Percentiles rank a stretch among this genome's conserved stretches.
Evolutionary conservation across 208 protist genomes (phyloP).

Genomic region (Leishmania tropica): DNA sequence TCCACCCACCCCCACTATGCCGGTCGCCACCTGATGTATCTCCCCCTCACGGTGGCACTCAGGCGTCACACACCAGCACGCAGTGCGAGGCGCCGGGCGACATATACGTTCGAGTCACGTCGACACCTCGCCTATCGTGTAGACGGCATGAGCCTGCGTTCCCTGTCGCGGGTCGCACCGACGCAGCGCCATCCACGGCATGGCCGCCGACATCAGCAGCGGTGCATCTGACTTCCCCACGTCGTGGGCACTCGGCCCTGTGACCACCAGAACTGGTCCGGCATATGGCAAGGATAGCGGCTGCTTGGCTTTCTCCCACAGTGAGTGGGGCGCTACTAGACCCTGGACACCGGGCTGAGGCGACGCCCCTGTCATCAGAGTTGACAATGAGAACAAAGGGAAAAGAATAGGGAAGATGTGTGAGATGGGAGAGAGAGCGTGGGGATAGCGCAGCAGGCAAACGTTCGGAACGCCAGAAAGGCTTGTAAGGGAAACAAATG

Average conservation of each 20-base stretch:
- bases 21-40: no score
- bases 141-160: neutral
- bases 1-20: no score
- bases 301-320: neutral
- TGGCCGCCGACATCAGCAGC: neutral
- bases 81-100: no score
- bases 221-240: neutral
- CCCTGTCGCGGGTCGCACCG: neutral
- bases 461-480: neutral
- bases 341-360: neutral
- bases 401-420: neutral
- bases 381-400: no score
- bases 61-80: no score
- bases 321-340: no score
- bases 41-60: no score
- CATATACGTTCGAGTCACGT: neutral
- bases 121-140: neutral
- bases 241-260: neutral
- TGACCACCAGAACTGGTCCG: neutral
- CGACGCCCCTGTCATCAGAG: no score
- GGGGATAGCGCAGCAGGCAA: neutral
- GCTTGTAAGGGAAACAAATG: neutral
- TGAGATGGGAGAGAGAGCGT: neutral
- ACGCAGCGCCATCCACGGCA: neutral
- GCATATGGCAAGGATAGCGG: neutral